These are phyloP conservation scores for Penicillium coffeae DNA, from an alignment of 495 filamentous ascomycete genomes.

Conservation along the genomic window DNA sequence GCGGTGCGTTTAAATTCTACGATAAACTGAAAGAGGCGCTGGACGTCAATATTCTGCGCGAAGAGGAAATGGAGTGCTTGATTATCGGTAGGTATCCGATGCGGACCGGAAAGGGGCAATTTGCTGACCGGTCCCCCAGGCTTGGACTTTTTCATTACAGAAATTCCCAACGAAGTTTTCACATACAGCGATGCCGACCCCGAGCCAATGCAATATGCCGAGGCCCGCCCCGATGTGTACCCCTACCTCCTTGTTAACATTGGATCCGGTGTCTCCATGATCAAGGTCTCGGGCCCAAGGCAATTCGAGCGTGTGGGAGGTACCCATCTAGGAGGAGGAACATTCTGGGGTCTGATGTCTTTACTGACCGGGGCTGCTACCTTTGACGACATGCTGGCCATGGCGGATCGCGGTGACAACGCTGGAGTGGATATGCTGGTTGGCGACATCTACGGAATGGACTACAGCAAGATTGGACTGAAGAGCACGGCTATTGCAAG, in stretches of 20 bases:
- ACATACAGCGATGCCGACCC: slow-evolving; percentile 85
- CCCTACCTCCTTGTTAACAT: slow-evolving; percentile 98
- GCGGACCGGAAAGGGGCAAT: not conserved
- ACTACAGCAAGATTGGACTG: slow-evolving; percentile 90
- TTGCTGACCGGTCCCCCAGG: slow-evolving; percentile 48
- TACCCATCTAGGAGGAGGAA: slow-evolving; percentile 91
- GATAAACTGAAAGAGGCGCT: slow-evolving; percentile 78
- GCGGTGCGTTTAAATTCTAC: slow-evolving; percentile 93
- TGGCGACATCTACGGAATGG: slow-evolving; percentile 95
- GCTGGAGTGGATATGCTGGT: slow-evolving; percentile 93
- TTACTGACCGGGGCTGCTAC: slow-evolving; percentile 84
- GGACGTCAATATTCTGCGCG: slow-evolving; percentile 79
- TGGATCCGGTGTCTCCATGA: slow-evolving; percentile 97
- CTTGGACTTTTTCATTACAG: slow-evolving; percentile 97
- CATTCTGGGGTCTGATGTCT: slow-evolving; percentile 89
- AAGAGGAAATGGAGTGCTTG: slow-evolving; percentile 98
- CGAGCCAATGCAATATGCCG: slow-evolving; percentile 80
- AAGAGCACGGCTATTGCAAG: slow-evolving; percentile 92
- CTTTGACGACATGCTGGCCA: slow-evolving; percentile 92
- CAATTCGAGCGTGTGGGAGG: slow-evolving; percentile 87
- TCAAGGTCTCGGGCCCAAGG: slow-evolving; percentile 88
- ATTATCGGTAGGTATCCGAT: slow-evolving; percentile 65
- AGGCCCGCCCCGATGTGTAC: slow-evolving; percentile 72
- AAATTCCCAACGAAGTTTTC: slow-evolving; percentile 95
- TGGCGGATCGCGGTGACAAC: slow-evolving; percentile 94